phyloP scores from a whole-genome alignment of 306 rosid species.

The Leucaena leucocephala region DNA sequence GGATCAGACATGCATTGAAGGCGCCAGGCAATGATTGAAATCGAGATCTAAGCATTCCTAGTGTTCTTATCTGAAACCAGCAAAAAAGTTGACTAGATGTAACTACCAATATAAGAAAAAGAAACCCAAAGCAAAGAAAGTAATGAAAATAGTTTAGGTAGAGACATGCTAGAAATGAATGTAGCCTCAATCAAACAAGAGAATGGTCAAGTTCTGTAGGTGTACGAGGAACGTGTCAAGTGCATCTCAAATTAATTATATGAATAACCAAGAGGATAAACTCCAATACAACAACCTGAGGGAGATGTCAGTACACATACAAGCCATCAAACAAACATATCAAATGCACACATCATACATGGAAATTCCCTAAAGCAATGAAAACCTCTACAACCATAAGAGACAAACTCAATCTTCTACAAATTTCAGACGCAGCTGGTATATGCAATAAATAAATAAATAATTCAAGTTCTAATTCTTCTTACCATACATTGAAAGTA shows the following conservation, averaged over 20 bases:
- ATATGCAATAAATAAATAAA: background rate
- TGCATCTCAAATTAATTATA: background rate
- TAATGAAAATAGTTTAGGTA: background rate
- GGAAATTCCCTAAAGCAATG: background rate
- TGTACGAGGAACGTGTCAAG: background rate
- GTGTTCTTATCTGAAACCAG: slow-evolving; percentile 82
- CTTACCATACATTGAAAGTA: background rate
- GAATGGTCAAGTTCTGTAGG: background rate
- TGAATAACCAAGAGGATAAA: background rate
- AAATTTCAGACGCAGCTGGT: background rate
- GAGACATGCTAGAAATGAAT: background rate
- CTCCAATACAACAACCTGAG: background rate
- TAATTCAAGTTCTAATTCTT: background rate
- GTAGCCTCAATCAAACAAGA: background rate
- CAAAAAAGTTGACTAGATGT: slow-evolving; percentile 23
- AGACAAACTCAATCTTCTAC: background rate
- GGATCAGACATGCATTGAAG: slow-evolving; percentile 80
- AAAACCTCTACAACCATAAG: background rate
- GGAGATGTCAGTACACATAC: background rate
- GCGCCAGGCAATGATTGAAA: slow-evolving; percentile 88
- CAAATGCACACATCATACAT: background rate
- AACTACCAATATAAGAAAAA: background rate
- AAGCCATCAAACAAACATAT: slow-evolving; percentile 12
- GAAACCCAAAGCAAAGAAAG: slow-evolving; percentile 11
- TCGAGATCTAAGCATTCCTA: slow-evolving; percentile 98